These are phyloP conservation scores for Cornus suecica DNA, from an alignment of 148 eudicot genomes.

Conservation along the genomic window DNA sequence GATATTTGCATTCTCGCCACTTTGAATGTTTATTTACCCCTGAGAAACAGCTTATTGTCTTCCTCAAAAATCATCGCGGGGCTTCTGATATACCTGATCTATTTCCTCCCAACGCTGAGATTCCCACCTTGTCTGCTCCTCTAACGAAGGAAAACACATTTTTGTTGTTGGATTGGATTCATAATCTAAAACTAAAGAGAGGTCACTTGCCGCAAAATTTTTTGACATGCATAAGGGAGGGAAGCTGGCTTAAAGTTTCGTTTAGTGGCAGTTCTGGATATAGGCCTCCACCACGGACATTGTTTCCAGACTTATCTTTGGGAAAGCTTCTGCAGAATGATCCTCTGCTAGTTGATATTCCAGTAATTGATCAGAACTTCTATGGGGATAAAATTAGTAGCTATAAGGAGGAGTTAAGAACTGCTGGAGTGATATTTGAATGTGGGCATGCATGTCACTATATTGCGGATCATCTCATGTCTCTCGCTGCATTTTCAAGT, in stretches of 20 bases:
- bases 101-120: constrained; percentile 46
- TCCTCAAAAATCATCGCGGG: constrained; percentile 27
- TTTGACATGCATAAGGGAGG: constrained; percentile 37
- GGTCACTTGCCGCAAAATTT: constrained; percentile 30
- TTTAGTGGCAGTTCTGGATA: constrained; percentile 36
- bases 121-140: constrained; percentile 42
- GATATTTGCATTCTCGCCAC: constrained; percentile 33
- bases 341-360: constrained; percentile 53
- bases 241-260: constrained; percentile 55
- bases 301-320: constrained; percentile 38
- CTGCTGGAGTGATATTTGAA: constrained; percentile 53
- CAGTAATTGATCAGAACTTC: constrained; percentile 41
- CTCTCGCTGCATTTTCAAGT: constrained; percentile 27
- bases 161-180: constrained; percentile 58
- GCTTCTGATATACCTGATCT: constrained; percentile 61
- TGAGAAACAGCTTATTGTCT: constrained; percentile 25
- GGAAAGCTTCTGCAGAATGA: constrained; percentile 42
- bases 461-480: constrained; percentile 52
- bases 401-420: constrained; percentile 48
- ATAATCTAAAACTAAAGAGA: constrained; percentile 20
- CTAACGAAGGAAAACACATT: constrained; percentile 44
- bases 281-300: constrained; percentile 53
- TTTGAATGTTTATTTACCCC: constrained; percentile 32
- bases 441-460: constrained; percentile 41
- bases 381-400: constrained; percentile 35